These are phyloP conservation scores for Thielaviopsis euricoi DNA, from an alignment of 2,329 filamentous ascomycete genomes.

Conservation along the genomic window DNA sequence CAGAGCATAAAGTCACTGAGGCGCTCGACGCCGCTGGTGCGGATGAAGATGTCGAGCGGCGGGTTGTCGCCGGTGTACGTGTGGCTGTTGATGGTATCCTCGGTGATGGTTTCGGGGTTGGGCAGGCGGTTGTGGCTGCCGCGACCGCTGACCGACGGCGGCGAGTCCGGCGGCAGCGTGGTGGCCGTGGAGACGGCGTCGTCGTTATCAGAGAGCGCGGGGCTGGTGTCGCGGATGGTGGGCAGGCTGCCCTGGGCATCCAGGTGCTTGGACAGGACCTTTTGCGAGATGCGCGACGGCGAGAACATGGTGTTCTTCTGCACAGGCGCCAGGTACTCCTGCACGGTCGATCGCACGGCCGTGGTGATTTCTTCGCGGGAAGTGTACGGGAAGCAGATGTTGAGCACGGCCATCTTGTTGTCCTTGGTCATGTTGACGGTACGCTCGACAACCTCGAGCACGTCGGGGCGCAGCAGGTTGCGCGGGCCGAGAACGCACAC, in stretches of 20 bases:
- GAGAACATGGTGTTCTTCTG: slow-evolving; percentile 65
- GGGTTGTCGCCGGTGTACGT: slow-evolving; percentile 78
- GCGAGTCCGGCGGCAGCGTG: slow-evolving; percentile 38
- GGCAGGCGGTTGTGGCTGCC: slow-evolving; percentile 25
- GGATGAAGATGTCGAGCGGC: slow-evolving; percentile 76
- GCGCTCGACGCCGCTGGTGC: slow-evolving; percentile 83
- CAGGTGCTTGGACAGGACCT: slow-evolving; percentile 55
- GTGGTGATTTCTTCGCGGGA: slow-evolving; percentile 89
- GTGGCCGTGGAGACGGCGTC: slow-evolving; percentile 44
- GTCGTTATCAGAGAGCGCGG: slow-evolving; percentile 29
- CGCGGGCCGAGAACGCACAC: slow-evolving; percentile 75
- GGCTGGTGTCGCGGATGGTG: slow-evolving; percentile 32
- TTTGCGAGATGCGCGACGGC: slow-evolving; percentile 71
- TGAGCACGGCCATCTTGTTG: slow-evolving; percentile 65
- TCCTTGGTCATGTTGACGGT: slow-evolving; percentile 74
- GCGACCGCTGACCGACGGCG: slow-evolving; percentile 19
- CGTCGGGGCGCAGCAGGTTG: slow-evolving; percentile 70
- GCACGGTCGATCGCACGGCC: slow-evolving; percentile 72
- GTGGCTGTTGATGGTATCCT: slow-evolving; percentile 65
- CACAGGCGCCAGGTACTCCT: slow-evolving; percentile 53
- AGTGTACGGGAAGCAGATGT: slow-evolving; percentile 96
- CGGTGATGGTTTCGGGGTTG: slow-evolving; percentile 77
- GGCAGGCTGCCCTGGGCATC: slow-evolving; percentile 30
- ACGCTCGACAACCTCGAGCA: slow-evolving; percentile 72
- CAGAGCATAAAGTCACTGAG: slow-evolving; percentile 98